Evolutionary conservation across 2,329 filamentous ascomycete genomes (phyloP).

Genomic region (Rosellinia necatrix): DNA sequence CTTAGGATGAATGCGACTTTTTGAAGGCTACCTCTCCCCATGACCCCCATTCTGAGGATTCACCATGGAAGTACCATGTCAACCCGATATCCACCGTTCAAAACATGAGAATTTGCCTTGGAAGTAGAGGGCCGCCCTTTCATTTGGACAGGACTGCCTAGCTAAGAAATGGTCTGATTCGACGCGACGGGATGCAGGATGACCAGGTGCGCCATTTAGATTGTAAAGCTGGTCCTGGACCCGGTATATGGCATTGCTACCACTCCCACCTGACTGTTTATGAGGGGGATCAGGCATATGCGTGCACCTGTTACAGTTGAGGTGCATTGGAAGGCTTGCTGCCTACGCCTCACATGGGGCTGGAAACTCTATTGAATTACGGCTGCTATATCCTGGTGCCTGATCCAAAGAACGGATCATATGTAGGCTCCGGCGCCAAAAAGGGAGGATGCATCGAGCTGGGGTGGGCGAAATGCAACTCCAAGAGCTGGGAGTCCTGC

Average conservation of each 20-base stretch:
- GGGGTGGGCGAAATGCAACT: slow-evolving; percentile 13
- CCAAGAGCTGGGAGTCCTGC: slow-evolving; percentile 1
- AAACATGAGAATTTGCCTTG: no score
- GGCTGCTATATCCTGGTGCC: slow-evolving; percentile 17
- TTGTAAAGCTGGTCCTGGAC: slow-evolving; percentile 4
- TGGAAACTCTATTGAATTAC: slow-evolving; percentile 21
- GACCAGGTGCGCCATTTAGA: slow-evolving; percentile 13
- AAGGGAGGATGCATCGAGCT: slow-evolving; percentile 16
- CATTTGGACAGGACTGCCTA: not conserved
- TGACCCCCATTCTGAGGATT: no score
- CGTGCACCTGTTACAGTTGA: slow-evolving; percentile 7
- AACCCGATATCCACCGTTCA: no score
- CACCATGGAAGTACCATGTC: no score
- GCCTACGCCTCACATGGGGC: slow-evolving; percentile 14
- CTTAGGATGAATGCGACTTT: no score
- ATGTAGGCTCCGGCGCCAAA: slow-evolving; percentile 23
- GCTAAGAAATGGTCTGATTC: not conserved
- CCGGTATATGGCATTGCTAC: slow-evolving; percentile 10
- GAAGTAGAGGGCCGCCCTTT: not conserved
- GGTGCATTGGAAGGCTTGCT: slow-evolving; percentile 11
- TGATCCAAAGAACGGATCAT: slow-evolving; percentile 16
- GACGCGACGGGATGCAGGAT: slow-evolving; percentile 7
- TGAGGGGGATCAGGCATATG: slow-evolving; percentile 18
- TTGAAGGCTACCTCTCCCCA: no score
- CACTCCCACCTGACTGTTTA: slow-evolving; percentile 13